Evolutionary conservation across 139 green algal species (phyloP).

Genomic region (Monoraphidium neglectum): DNA sequence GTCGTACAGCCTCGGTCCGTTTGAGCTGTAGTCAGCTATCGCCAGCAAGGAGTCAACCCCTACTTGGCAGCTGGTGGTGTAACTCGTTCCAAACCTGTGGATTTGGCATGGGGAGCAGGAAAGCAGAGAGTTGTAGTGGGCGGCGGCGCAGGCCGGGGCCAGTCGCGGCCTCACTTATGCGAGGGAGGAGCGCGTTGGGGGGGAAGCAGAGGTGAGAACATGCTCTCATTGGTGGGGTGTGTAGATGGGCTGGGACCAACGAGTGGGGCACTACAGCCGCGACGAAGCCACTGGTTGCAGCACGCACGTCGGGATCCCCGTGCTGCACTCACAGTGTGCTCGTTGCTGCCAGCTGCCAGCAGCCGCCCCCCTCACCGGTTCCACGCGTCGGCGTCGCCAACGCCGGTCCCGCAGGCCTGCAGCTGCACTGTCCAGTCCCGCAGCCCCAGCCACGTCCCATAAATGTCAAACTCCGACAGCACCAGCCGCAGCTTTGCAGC

Average conservation of each 20-base stretch:
- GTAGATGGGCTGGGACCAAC: too few relatives aligned
- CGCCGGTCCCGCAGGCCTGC: conserved; percentile 47
- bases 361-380: conserved; percentile 32
- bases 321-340: background rate
- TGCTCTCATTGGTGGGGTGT: too few relatives aligned
- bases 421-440: conserved; percentile 51
- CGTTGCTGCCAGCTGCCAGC: background rate
- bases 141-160: too few relatives aligned
- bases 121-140: too few relatives aligned
- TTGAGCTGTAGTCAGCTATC: conserved; percentile 4
- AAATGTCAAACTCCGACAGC: conserved; percentile 50
- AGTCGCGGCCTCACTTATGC: too few relatives aligned
- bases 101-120: background rate
- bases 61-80: conserved; percentile 43
- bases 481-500: conserved; percentile 35
- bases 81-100: conserved; percentile 54
- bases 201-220: too few relatives aligned
- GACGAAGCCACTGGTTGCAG: too few relatives aligned
- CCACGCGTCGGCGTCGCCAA: conserved; percentile 39
- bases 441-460: conserved; percentile 66
- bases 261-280: too few relatives aligned
- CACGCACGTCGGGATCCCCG: too few relatives aligned
- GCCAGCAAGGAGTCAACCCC: conserved; percentile 24
- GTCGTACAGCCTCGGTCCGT: conserved; percentile 27
- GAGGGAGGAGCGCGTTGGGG: too few relatives aligned